Percentiles rank a stretch among this genome's conserved stretches.
These are phyloP conservation scores for Hirschioporus abietinus DNA, from an alignment of 768 basidiomycete genomes.

Conservation along the genomic window DNA sequence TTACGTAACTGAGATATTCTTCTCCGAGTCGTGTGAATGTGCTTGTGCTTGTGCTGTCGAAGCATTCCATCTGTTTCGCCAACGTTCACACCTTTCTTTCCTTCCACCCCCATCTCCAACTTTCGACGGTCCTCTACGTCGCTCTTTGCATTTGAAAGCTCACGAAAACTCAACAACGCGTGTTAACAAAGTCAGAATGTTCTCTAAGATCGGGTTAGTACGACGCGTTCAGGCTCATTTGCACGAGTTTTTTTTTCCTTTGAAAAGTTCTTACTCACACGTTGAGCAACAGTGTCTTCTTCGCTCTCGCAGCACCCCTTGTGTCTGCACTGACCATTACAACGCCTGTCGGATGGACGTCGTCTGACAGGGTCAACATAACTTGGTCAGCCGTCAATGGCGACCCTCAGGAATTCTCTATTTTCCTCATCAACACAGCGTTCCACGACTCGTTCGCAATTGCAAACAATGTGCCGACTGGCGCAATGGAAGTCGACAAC, in stretches of 20 bases:
- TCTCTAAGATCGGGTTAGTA: slow-evolving; percentile 42
- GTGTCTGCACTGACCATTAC: slow-evolving; percentile 40
- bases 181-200: slow-evolving; percentile 34
- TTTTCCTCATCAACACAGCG: slow-evolving; percentile 40
- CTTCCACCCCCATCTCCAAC: slow-evolving; percentile 17
- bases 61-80: slow-evolving; percentile 18
- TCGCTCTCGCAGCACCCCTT: slow-evolving; percentile 37
- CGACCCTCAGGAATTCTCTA: slow-evolving; percentile 45
- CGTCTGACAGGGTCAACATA: slow-evolving; percentile 33
- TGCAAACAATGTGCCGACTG: slow-evolving; percentile 42
- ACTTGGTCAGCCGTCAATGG: slow-evolving; percentile 37
- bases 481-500: slow-evolving; percentile 27
- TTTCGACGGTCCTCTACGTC: slow-evolving; percentile 16
- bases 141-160: neutral
- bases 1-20: neutral
- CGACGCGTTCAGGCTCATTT: neutral
- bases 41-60: slow-evolving; percentile 7
- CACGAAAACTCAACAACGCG: neutral
- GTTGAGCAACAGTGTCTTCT: slow-evolving; percentile 30
- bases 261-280: slow-evolving; percentile 4
- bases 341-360: slow-evolving; percentile 28
- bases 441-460: slow-evolving; percentile 55
- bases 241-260: neutral
- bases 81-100: slow-evolving; percentile 15
- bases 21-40: neutral